Base-by-base conservation (phyloP, 306 rosid genomes). In the Ochetophila trinervis region DNA sequence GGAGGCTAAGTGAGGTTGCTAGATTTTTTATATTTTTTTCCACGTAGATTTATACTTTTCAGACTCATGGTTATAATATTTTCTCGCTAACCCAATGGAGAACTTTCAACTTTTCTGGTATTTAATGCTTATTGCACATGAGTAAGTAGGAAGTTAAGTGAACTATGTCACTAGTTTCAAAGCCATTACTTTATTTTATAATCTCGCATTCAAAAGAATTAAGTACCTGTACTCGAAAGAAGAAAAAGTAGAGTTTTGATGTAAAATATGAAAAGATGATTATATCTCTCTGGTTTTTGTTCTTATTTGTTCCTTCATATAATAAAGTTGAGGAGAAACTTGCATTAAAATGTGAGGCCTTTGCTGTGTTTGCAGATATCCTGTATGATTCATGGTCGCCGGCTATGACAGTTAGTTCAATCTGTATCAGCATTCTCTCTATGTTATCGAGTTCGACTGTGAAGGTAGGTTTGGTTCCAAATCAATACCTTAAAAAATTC, bases 341-440 rank as follows among this genome's bases (percentile, higher is more conserved):
- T 34, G 45, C 22, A 50, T 50, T 5, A 50, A 50, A 5, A 6
- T 50, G 5, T 50, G 8, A 15, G 30, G 14, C 22, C 27, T n/a
- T 40, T 49, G 36, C 21, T 53, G 5, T 44, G 2, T 53, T 50
- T 65, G 60, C 79, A 78, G 83, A 78, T 73, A 73, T 78, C 50
- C 48, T 73, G n/a, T 78, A 78, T 53, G 83, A 78, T 61, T 78
- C 83, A 44, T 78, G 83, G 83, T 78, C 83, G 9, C 83, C 83
- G 2, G 83, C 83, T 32, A 78, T 78, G 79, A 64, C 83, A 6
- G 72, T 73, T 2, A 69, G 75, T 60, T 78, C 82, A 10, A 68
- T 78, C 63, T 78, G 82, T 54, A 72, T 78, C 67, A 78, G 82
- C 63, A 78, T 78, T 40, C 67, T 78, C 27, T 78, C 82, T 67